Conservation (phyloP, 2,329 filamentous ascomycete genomes). For the Sclerotinia subarctica region DNA sequence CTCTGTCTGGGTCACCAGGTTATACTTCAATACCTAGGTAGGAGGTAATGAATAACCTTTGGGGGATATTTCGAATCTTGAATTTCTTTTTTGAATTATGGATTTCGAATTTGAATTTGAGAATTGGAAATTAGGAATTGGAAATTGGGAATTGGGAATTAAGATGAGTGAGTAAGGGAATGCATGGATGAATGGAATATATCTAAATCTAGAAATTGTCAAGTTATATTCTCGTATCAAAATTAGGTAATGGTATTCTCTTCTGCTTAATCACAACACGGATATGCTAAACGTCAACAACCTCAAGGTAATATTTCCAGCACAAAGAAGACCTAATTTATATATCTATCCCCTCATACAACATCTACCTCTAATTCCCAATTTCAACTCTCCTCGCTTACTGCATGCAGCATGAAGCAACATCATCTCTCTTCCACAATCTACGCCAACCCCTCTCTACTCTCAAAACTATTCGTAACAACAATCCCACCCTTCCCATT, state of each 20-base stretch:
- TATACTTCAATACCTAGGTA: too few species aligned
- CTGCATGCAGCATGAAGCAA: neutral
- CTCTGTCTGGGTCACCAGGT: too few species aligned
- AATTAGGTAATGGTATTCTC: neutral
- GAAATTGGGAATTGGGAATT: too few species aligned
- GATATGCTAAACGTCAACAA: neutral
- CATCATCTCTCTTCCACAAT: neutral
- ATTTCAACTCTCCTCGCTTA: neutral
- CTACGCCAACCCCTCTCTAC: conserved; percentile 1
- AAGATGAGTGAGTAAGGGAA: too few species aligned
- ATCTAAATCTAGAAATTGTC: too few species aligned
- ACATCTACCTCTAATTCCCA: neutral
- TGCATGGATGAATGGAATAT: too few species aligned
- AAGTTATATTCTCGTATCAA: too few species aligned
- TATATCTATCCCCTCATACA: neutral
- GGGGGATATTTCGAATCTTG: too few species aligned
- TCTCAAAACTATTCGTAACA: conserved; percentile 17
- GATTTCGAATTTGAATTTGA: too few species aligned
- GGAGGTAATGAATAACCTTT: too few species aligned
- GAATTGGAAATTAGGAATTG: too few species aligned
- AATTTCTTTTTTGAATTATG: too few species aligned
- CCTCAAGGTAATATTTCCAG: neutral
- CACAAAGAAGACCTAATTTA: neutral
- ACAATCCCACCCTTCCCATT: neutral
- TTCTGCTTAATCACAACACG: neutral